phyloP scores from a whole-genome alignment of 1,284 basidiomycete species.

The Athelia sp. region DNA sequence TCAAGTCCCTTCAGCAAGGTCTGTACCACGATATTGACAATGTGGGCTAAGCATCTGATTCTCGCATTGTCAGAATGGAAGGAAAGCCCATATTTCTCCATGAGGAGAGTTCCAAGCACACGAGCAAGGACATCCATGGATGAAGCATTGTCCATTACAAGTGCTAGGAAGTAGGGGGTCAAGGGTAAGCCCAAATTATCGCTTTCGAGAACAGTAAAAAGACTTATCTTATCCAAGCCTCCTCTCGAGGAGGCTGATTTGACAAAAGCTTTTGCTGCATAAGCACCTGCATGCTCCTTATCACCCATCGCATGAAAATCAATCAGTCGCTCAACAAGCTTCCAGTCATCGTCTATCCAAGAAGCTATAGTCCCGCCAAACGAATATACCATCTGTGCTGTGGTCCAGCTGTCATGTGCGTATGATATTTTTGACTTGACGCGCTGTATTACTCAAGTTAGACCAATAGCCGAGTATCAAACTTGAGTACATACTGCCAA shows the following conservation, averaged over 20 bases:
- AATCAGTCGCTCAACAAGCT: conserved; percentile 22
- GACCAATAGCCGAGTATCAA: background rate
- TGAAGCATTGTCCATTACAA: conserved; percentile 26
- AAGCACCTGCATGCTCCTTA: conserved; percentile 24
- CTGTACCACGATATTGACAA: conserved; percentile 34
- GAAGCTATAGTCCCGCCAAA: conserved; percentile 22
- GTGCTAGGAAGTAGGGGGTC: conserved; percentile 17
- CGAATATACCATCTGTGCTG: conserved; percentile 22
- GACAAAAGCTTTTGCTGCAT: conserved; percentile 20
- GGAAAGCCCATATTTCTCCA: conserved; percentile 9
- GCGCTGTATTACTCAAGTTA: conserved; percentile 8
- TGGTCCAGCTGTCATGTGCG: conserved; percentile 25
- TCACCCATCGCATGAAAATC: conserved; percentile 23
- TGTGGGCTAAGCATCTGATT: conserved; percentile 19
- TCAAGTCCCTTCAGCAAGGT: conserved; percentile 20
- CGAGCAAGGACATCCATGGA: conserved; percentile 10
- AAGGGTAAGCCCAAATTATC: too few species aligned
- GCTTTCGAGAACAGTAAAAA: conserved; percentile 1
- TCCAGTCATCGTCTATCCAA: conserved; percentile 24
- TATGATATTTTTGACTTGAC: conserved; percentile 22
- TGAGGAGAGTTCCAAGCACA: conserved; percentile 5
- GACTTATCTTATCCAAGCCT: conserved; percentile 25
- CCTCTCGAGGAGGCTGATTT: conserved; percentile 14
- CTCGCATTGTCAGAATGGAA: conserved; percentile 10
- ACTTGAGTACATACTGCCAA: conserved; percentile 15